Conservation (phyloP, 345 rosid species). For the Brassica rapa region DNA sequence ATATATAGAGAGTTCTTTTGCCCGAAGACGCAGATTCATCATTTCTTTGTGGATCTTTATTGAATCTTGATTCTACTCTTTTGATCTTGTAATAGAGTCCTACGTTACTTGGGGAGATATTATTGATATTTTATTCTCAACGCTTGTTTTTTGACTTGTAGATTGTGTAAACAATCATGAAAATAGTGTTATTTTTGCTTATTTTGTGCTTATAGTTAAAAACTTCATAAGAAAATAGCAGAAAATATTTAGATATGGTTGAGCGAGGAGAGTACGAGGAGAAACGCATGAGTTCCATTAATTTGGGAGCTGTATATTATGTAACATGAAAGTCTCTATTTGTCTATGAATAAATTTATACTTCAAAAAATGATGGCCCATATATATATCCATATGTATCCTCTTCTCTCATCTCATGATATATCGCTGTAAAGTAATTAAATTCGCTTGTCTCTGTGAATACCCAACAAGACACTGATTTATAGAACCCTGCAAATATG, state of each 20-base stretch:
- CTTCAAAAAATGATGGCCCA: background rate
- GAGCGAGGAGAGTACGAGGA: constrained; percentile 21
- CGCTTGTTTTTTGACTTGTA: constrained; percentile 31
- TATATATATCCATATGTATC: constrained; percentile 4
- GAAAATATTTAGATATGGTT: constrained; percentile 19
- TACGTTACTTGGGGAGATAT: background rate
- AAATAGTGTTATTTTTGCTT: constrained; percentile 23
- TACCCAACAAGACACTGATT: background rate
- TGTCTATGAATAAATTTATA: background rate
- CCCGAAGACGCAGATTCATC: background rate
- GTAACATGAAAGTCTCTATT: constrained; percentile 10
- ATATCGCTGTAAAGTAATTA: background rate
- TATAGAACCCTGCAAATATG: background rate
- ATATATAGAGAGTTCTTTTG: background rate
- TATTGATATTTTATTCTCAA: constrained; percentile 29
- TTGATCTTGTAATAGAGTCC: background rate
- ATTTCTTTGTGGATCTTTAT: constrained; percentile 11
- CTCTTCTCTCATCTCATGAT: constrained; percentile 4
- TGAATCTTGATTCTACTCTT: constrained; percentile 8
- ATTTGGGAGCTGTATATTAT: constrained; percentile 29
- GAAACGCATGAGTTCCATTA: constrained; percentile 37
- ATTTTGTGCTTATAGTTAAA: background rate
- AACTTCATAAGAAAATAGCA: background rate
- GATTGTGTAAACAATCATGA: constrained; percentile 33
- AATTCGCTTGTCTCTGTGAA: background rate